phyloP scores from a whole-genome alignment of 148 eudicot species.

The Chenopodium album region DNA sequence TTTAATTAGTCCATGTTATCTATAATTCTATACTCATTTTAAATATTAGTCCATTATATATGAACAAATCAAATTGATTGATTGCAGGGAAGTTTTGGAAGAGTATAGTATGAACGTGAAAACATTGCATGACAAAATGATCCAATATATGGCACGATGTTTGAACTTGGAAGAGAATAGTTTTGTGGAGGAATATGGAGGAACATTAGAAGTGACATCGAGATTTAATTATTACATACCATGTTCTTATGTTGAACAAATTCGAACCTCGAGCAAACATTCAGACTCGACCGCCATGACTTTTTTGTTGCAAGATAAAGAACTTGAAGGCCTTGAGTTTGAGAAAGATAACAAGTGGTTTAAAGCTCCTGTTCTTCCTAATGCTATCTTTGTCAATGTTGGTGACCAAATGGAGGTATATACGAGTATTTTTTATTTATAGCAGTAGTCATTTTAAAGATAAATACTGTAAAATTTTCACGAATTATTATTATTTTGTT shows the following conservation, averaged over 20 bases:
- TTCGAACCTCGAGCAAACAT: constrained; percentile 7
- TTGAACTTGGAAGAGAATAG: constrained; percentile 7
- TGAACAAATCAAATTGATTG: not conserved
- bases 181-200: constrained; percentile 1
- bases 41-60: too few relatives aligned
- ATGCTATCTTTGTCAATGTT: constrained; percentile 17
- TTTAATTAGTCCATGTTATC: too few relatives aligned
- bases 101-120: constrained; percentile 8
- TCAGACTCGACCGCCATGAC: constrained; percentile 2
- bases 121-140: not conserved
- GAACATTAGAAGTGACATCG: not conserved
- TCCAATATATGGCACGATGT: constrained; percentile 5
- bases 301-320: not conserved
- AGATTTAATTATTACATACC: not conserved
- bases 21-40: too few relatives aligned
- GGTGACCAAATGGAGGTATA: constrained; percentile 22
- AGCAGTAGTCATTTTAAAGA: too few relatives aligned
- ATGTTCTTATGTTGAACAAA: not conserved
- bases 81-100: constrained; percentile 4
- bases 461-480: too few relatives aligned
- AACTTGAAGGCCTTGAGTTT: constrained; percentile 20
- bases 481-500: too few relatives aligned
- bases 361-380: constrained; percentile 8
- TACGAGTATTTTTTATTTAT: too few relatives aligned
- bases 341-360: constrained; percentile 16